Conservation (phyloP, 2,329 filamentous ascomycete genomes). For the Aspergillus unguis region DNA sequence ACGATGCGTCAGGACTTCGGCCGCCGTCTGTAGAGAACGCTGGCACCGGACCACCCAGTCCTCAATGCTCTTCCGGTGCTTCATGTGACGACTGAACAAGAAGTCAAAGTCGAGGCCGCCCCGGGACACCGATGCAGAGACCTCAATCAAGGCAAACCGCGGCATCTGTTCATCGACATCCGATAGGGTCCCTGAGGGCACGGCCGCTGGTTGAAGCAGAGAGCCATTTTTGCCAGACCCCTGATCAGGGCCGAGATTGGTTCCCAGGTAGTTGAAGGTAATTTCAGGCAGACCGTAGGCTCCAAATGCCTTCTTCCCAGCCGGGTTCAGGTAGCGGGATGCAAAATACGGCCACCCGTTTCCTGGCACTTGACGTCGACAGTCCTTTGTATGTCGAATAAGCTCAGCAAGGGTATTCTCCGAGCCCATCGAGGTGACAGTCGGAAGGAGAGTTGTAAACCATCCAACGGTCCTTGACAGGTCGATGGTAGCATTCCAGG, state of each 20-base stretch:
- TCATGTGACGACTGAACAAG: not conserved
- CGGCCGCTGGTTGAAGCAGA: no score
- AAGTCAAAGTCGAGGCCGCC: conserved; percentile 18
- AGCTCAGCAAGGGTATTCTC: not conserved
- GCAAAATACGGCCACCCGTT: not conserved
- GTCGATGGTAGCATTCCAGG: not conserved
- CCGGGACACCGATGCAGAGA: conserved; percentile 49
- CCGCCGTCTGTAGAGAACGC: not conserved
- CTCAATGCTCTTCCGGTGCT: not conserved
- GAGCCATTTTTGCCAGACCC: no score
- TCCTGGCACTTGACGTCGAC: not conserved
- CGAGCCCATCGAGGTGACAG: not conserved
- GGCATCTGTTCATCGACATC: no score
- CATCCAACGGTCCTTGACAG: not conserved
- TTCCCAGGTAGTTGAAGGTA: conserved; percentile 39
- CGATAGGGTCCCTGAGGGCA: no score
- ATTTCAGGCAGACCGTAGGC: not conserved
- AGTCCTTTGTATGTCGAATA: not conserved
- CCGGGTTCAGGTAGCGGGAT: not conserved
- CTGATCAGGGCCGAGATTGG: conserved; percentile 4
- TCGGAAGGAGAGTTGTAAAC: not conserved
- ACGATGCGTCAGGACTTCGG: not conserved
- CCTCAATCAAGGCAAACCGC: conserved; percentile 48
- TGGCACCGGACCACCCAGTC: not conserved
- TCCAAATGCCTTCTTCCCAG: not conserved